These are phyloP conservation scores for Trichocladium uniseriatum DNA, from an alignment of 495 filamentous ascomycete species.

Conservation along the genomic window DNA sequence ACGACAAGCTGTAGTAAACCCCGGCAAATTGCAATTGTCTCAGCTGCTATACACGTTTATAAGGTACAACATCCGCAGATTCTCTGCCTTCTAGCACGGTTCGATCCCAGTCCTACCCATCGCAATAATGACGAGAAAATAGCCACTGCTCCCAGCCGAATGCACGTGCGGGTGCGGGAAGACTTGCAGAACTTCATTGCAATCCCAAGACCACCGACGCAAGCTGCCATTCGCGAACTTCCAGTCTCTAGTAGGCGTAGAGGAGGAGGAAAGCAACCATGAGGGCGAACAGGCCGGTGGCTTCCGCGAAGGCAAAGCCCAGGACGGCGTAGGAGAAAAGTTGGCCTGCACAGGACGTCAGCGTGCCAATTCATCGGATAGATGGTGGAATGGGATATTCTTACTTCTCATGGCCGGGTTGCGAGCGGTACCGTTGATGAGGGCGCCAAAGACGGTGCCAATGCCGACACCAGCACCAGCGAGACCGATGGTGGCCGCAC, in stretches of 20 bases:
- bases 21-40: too few relatives aligned
- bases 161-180: too few relatives aligned
- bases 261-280: slow-evolving; percentile 37
- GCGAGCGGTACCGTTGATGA: slow-evolving; percentile 33
- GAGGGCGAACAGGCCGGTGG: slow-evolving; percentile 34
- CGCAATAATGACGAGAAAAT: too few relatives aligned
- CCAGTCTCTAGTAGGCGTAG: slow-evolving; percentile 31
- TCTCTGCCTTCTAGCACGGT: too few relatives aligned
- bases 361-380: neutral
- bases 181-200: too few relatives aligned
- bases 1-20: too few relatives aligned
- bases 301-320: slow-evolving; percentile 34
- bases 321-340: slow-evolving; percentile 35
- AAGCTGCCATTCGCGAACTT: too few relatives aligned
- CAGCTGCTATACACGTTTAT: too few relatives aligned
- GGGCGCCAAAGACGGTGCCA: slow-evolving; percentile 30
- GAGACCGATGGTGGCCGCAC: slow-evolving; percentile 32
- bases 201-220: too few relatives aligned
- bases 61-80: too few relatives aligned
- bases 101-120: too few relatives aligned
- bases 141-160: too few relatives aligned
- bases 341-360: slow-evolving; percentile 17
- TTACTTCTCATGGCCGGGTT: slow-evolving; percentile 32
- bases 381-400: neutral
- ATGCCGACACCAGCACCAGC: slow-evolving; percentile 36